Evolutionary conservation across 352 stramenopile genomes (phyloP).

Genomic region (Phytophthora cryptogea): DNA sequence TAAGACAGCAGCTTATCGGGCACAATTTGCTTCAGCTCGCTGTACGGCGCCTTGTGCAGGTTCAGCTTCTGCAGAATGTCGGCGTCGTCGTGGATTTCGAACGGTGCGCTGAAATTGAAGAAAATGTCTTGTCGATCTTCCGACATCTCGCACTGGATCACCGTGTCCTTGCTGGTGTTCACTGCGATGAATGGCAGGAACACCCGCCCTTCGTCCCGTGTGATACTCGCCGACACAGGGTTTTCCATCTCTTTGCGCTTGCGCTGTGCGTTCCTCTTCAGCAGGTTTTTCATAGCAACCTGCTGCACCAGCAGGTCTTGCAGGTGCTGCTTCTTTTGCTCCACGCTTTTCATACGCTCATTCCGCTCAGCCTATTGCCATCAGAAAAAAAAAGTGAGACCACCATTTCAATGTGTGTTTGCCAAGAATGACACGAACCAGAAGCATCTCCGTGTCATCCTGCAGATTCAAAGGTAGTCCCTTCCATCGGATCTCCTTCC

Average conservation of each 20-base stretch:
- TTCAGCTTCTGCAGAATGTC: constrained; percentile 95
- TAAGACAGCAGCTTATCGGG: constrained; percentile 78
- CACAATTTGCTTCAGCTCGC: constrained; percentile 76
- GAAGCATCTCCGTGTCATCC: constrained; percentile 87
- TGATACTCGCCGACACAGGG: constrained; percentile 25
- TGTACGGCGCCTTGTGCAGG: constrained; percentile 79
- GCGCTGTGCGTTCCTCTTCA: constrained; percentile 85
- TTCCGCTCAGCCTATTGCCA: constrained; percentile 63
- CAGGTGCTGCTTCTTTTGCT: constrained; percentile 91
- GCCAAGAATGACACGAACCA: constrained; percentile 42
- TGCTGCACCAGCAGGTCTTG: constrained; percentile 94
- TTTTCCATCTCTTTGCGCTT: constrained; percentile 52
- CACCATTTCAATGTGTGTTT: neutral
- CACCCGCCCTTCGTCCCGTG: constrained; percentile 84
- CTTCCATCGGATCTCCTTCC: constrained; percentile 92
- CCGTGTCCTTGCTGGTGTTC: constrained; percentile 93
- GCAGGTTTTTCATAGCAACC: constrained; percentile 94
- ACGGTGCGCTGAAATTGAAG: constrained; percentile 96
- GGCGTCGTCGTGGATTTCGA: constrained; percentile 98
- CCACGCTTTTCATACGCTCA: constrained; percentile 78
- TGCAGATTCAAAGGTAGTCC: constrained; percentile 80
- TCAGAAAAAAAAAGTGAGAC: constrained; percentile 9
- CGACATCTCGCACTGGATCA: constrained; percentile 97
- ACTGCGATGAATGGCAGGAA: constrained; percentile 97
- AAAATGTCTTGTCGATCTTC: constrained; percentile 95